These are phyloP conservation scores for Xylaria bambusicola DNA, from an alignment of 495 filamentous ascomycete species.

Conservation along the genomic window DNA sequence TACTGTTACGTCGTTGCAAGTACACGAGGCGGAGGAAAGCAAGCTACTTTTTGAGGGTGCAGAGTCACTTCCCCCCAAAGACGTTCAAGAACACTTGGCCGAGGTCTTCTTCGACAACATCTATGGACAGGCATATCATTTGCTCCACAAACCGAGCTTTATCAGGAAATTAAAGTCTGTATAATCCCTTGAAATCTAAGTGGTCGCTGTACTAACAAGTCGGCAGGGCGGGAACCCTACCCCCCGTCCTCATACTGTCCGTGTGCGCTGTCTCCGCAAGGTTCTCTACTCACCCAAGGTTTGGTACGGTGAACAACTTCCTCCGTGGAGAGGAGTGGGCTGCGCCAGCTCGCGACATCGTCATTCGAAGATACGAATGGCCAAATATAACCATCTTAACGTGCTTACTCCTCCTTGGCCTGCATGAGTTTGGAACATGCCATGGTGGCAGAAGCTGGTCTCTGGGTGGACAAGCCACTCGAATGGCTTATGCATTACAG, in stretches of 20 bases:
- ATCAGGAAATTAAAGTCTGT: conserved; percentile 77
- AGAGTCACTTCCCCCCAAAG: conserved; percentile 80
- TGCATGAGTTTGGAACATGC: conserved; percentile 97
- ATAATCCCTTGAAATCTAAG: conserved; percentile 11
- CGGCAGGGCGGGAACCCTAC: conserved; percentile 55
- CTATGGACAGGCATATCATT: conserved; percentile 91
- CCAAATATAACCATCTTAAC: conserved; percentile 95
- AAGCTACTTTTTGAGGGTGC: conserved; percentile 76
- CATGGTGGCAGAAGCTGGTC: conserved; percentile 96
- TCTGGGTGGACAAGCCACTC: conserved; percentile 87
- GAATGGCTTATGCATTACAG: conserved; percentile 96
- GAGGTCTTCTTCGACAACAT: conserved; percentile 96
- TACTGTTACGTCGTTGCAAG: conserved; percentile 59
- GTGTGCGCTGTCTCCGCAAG: conserved; percentile 91
- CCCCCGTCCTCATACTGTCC: conserved; percentile 85
- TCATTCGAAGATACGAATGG: conserved; percentile 83
- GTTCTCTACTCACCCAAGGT: conserved; percentile 91
- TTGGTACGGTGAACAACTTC: conserved; percentile 82
- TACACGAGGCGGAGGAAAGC: conserved; percentile 68
- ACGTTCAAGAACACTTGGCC: conserved; percentile 90
- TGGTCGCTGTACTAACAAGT: conserved; percentile 26
- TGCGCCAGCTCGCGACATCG: conserved; percentile 77
- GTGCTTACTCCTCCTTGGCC: conserved; percentile 79
- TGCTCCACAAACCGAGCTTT: conserved; percentile 97
- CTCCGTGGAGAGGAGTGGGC: conserved; percentile 92